Percentiles rank a stretch among this genome's conserved stretches.
phyloP scores from a whole-genome alignment of 148 eudicot species.

The Nepenthes mirabilis region DNA sequence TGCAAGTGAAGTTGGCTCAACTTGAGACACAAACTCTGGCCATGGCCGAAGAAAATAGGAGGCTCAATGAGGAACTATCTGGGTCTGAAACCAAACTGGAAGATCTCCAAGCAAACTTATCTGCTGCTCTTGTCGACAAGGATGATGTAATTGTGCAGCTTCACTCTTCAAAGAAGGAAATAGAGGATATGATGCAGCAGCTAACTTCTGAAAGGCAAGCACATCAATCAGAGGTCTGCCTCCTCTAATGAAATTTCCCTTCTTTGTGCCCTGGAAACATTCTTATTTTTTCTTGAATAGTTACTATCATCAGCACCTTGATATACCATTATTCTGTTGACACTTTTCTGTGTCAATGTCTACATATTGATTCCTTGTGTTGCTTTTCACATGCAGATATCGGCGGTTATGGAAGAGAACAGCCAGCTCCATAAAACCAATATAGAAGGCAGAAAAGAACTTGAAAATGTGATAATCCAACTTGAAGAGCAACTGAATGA shows the following conservation, averaged over 20 bases:
- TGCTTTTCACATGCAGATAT: conserved; percentile 28
- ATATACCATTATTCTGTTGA: background rate
- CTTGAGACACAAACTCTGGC: conserved; percentile 24
- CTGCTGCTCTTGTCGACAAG: conserved; percentile 36
- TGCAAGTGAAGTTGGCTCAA: conserved; percentile 23
- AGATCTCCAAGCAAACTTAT: conserved; percentile 35
- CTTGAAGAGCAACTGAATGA: conserved; percentile 54
- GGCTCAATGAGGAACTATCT: conserved; percentile 28
- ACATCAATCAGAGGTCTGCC: conserved; percentile 57
- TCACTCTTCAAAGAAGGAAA: conserved; percentile 28
- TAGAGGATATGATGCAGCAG: conserved; percentile 54
- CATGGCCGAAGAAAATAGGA: conserved; percentile 27
- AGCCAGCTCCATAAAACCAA: conserved; percentile 30
- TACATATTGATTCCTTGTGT: background rate
- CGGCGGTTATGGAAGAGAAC: conserved; percentile 46
- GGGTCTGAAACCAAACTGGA: conserved; percentile 38
- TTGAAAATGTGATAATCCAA: conserved; percentile 22
- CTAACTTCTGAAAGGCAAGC: conserved; percentile 52
- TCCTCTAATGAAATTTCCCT: background rate
- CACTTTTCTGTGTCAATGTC: background rate
- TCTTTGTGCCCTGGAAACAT: background rate
- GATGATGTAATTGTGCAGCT: conserved; percentile 35
- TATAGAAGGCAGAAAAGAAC: conserved; percentile 32
- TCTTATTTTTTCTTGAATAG: background rate
- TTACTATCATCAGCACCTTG: background rate